phyloP scores from a whole-genome alignment of 75 land plant species.

The Selaginella tamariscina region DNA sequence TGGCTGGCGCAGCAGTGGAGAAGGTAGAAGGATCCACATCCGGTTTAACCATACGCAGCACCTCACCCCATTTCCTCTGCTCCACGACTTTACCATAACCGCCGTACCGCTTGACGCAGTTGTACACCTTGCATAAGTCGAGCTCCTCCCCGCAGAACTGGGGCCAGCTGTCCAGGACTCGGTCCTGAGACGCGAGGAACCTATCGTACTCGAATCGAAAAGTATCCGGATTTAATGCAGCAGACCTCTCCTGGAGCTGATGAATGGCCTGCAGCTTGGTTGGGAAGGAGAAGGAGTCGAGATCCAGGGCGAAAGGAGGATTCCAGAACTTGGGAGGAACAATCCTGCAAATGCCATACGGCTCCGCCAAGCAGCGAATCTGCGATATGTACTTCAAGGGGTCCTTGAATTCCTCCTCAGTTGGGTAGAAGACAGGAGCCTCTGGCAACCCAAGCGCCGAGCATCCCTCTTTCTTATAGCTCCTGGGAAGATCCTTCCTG shows the following conservation, averaged over 20 bases:
- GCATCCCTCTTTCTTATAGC: constrained; percentile 1
- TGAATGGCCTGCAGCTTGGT: constrained; percentile 90
- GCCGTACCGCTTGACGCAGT: constrained; percentile 78
- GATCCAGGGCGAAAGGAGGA: constrained; percentile 71
- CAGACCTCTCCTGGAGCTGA: constrained; percentile 62
- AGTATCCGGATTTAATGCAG: constrained; percentile 71
- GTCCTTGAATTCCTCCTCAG: constrained; percentile 69
- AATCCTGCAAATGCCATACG: constrained; percentile 81
- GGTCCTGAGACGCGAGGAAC: constrained; percentile 37
- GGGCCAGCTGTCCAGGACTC: constrained; percentile 30
- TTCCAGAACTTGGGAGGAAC: constrained; percentile 80
- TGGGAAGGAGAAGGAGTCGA: constrained; percentile 54
- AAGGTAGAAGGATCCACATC: constrained; percentile 15
- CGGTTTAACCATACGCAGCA: constrained; percentile 37
- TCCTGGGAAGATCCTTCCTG: not conserved
- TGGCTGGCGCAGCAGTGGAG: constrained; percentile 37
- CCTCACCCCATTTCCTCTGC: constrained; percentile 85
- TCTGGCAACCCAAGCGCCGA: constrained; percentile 14
- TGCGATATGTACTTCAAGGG: constrained; percentile 57
- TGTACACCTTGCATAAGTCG: constrained; percentile 69
- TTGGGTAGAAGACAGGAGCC: constrained; percentile 80
- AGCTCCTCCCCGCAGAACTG: constrained; percentile 52
- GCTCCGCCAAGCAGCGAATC: constrained; percentile 76
- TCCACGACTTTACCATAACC: constrained; percentile 61
- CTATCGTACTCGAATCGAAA: constrained; percentile 69